Percentiles rank a stretch among this genome's conserved stretches.
phyloP scores from a whole-genome alignment of 2,329 filamentous ascomycete species.

The Reticulascus tulasneorum region DNA sequence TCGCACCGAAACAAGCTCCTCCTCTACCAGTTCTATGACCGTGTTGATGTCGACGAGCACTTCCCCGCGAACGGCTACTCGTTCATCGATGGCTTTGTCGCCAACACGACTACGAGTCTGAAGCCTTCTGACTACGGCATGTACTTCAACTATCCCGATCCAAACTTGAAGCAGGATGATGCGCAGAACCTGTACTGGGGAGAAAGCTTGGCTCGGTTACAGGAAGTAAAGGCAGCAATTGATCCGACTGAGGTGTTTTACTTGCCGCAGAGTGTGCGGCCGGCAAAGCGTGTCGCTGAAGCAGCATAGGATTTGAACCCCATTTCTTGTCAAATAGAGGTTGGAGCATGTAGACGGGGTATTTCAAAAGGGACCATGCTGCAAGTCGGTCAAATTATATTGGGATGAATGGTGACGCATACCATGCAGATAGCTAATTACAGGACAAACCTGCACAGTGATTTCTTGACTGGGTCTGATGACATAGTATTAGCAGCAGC shows the following conservation, averaged over 20 bases:
- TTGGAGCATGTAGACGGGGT: too few species aligned
- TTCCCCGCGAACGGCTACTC: constrained; percentile 30
- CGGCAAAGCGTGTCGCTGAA: neutral
- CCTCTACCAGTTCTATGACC: constrained; percentile 44
- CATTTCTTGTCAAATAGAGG: too few species aligned
- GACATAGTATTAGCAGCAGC: too few species aligned
- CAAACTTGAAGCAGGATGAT: constrained; percentile 25
- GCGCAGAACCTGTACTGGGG: constrained; percentile 34
- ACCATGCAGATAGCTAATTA: too few species aligned
- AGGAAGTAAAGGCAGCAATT: constrained; percentile 28
- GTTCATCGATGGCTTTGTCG: constrained; percentile 28
- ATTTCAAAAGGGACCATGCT: too few species aligned
- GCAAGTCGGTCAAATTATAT: too few species aligned
- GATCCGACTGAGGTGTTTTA: constrained; percentile 35
- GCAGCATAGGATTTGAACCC: too few species aligned
- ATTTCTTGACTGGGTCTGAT: too few species aligned
- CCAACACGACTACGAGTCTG: constrained; percentile 25
- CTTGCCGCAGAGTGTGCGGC: constrained; percentile 31
- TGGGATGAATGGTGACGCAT: too few species aligned
- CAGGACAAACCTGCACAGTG: too few species aligned
- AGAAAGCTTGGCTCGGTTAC: constrained; percentile 25
- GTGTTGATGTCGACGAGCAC: constrained; percentile 21
- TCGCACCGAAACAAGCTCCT: constrained; percentile 41
- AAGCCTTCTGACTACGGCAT: constrained; percentile 28
- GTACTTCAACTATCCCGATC: constrained; percentile 39